Percentiles rank a stretch among this genome's conserved stretches.
Conservation (phyloP, 495 filamentous ascomycete genomes). For the Immersiella caudata region DNA sequence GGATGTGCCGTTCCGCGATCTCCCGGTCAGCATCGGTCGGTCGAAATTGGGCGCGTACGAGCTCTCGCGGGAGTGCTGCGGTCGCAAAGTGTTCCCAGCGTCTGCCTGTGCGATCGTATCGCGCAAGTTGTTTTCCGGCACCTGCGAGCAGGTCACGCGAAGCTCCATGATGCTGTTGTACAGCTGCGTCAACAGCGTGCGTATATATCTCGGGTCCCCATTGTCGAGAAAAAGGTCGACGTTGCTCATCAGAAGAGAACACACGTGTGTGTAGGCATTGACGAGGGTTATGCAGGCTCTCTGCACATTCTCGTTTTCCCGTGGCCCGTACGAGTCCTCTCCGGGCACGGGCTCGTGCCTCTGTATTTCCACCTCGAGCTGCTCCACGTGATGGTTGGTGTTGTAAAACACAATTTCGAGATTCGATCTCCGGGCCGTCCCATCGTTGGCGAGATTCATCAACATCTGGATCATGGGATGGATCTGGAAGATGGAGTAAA, state of each 20-base stretch:
- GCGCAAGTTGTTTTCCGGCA: slow-evolving; percentile 21
- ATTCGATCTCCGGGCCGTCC: slow-evolving; percentile 66
- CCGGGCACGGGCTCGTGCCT: slow-evolving; percentile 60
- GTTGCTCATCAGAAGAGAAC: slow-evolving; percentile 67
- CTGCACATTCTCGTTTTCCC: slow-evolving; percentile 68
- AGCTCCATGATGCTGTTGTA: slow-evolving; percentile 82
- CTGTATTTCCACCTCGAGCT: slow-evolving; percentile 72
- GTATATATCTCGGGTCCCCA: slow-evolving; percentile 76
- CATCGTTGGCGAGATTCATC: slow-evolving; percentile 69
- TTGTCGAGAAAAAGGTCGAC: slow-evolving; percentile 71
- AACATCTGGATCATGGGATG: slow-evolving; percentile 75
- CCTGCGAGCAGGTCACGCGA: slow-evolving; percentile 49
- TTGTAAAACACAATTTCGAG: slow-evolving; percentile 79
- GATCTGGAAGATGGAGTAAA: slow-evolving; percentile 82
- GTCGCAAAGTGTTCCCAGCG: slow-evolving; percentile 46
- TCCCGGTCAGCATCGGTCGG: slow-evolving; percentile 47
- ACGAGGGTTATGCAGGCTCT: slow-evolving; percentile 71
- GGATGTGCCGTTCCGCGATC: slow-evolving; percentile 64
- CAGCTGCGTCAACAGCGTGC: slow-evolving; percentile 76
- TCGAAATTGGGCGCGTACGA: slow-evolving; percentile 67
- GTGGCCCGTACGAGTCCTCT: slow-evolving; percentile 52
- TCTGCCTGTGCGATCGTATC: slow-evolving; percentile 30
- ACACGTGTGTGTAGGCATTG: slow-evolving; percentile 74
- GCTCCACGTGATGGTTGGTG: slow-evolving; percentile 72
- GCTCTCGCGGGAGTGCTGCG: slow-evolving; percentile 49